Conservation (phyloP, 2,329 filamentous ascomycete species). For the Chrysosphaeria jannelii region DNA sequence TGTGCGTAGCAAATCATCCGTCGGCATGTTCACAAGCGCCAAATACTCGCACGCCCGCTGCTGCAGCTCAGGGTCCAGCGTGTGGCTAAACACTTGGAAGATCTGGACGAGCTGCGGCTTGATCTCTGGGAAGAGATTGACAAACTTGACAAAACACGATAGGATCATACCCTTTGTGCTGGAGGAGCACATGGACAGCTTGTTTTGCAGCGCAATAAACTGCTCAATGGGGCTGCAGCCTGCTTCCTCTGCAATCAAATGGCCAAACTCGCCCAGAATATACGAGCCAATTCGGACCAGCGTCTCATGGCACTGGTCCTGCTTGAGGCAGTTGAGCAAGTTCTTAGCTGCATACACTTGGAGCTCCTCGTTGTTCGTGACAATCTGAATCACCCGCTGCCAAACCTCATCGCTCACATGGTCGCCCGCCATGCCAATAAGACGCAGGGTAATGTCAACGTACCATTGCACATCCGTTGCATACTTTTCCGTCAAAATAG, state of each 20-base stretch:
- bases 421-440: conserved; percentile 90
- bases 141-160: conserved; percentile 88
- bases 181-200: conserved; percentile 67
- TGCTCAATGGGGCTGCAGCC: conserved; percentile 94
- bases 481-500: conserved; percentile 93
- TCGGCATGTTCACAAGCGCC: conserved; percentile 53
- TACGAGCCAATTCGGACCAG: conserved; percentile 95
- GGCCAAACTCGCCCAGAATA: conserved; percentile 84
- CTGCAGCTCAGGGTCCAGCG: conserved; percentile 79
- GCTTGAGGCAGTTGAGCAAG: conserved; percentile 72
- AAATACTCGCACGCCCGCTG: conserved; percentile 92
- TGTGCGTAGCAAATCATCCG: conserved; percentile 73
- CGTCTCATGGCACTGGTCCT: conserved; percentile 84
- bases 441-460: conserved; percentile 79
- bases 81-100: conserved; percentile 80
- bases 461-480: conserved; percentile 98
- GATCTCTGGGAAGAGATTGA: conserved; percentile 95
- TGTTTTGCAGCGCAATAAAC: conserved; percentile 70
- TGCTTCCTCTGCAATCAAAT: conserved; percentile 73
- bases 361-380: conserved; percentile 95
- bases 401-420: conserved; percentile 98
- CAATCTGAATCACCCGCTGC: conserved; percentile 95
- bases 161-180: conserved; percentile 79
- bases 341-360: conserved; percentile 92
- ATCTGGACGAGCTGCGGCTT: conserved; percentile 79